Base-by-base conservation (phyloP, 208 protist genomes). In the Leishmania martiniquensis region DNA sequence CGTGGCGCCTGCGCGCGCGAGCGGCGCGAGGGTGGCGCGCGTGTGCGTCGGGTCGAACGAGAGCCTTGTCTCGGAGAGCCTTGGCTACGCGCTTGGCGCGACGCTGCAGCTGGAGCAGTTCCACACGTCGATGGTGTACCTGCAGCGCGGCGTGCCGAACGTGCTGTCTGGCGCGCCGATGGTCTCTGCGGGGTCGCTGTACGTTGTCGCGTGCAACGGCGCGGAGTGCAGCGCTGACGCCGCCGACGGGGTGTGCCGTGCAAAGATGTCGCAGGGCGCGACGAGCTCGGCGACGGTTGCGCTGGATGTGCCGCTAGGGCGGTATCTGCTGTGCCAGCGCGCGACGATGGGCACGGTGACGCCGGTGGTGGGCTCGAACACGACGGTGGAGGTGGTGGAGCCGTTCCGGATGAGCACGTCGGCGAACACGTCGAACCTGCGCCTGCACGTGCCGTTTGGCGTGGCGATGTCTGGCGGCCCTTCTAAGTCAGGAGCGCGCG, bases 301-400 rank as follows among this genome's bases (percentile, higher is more conserved):
- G 39, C 71, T 75, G 71, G 15, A 63, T 54, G 86, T 80, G 44
- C 70, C 79, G 12, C 69, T 83, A n/a, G 90, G 90, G 39, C 55
- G 47, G 13, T 94, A 88, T 74, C 55, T 87, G 42, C 59, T 94
- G 34, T 94, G 90, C 80, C 88, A 93, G 69, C 77, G 86, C 52
- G 77, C 84, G 34, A 59, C 77, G 9, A 0, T 34, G 39, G 63
- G 42, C 39, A 39, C 4, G 2, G 32, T 52, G 29, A 45, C 69
- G 29, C 79, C 70, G 1, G 60, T 85, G 9, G 84, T 84, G 1
- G 88, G 79, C 13, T 67, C 87, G 34, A 71, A 82, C 54, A 82
- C 69, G 32, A 85, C 84, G 25, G 73, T 94, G 44, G 51, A 47
- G 32, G 90, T 89, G 32, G 70, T 94, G 22, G 66, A 78, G 5